Percentiles rank a stretch among this genome's conserved stretches.
These are phyloP conservation scores for Colletotrichum sublineola DNA, from an alignment of 2,329 filamentous ascomycete species.

Conservation along the genomic window DNA sequence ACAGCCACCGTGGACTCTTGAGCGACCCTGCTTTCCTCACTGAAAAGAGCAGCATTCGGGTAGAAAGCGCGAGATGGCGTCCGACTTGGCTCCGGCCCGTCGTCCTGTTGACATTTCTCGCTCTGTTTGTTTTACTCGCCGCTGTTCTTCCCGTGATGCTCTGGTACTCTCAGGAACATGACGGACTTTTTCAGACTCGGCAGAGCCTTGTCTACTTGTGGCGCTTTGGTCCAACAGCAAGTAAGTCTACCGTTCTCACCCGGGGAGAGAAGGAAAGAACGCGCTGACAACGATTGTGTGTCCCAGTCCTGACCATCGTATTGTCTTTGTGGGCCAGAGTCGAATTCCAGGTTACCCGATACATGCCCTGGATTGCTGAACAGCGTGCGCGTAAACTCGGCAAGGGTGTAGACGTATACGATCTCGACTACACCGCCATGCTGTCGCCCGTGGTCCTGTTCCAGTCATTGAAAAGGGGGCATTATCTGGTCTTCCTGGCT, in stretches of 20 bases:
- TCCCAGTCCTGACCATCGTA: constrained; percentile 18
- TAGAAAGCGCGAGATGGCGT: not conserved
- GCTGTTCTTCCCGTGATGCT: constrained; percentile 5
- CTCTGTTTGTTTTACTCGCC: constrained; percentile 9
- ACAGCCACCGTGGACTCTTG: not conserved
- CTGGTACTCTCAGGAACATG: constrained; percentile 12
- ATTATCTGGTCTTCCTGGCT: constrained; percentile 18
- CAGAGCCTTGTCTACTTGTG: constrained; percentile 19
- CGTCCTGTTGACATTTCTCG: not conserved
- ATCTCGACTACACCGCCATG: constrained; percentile 31
- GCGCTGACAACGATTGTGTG: not conserved
- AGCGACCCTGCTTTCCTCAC: not conserved
- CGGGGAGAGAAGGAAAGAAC: not conserved
- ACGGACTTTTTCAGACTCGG: constrained; percentile 1
- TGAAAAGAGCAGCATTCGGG: not conserved
- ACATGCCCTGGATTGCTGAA: constrained; percentile 33
- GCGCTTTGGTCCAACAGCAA: constrained; percentile 29
- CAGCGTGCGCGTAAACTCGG: not conserved
- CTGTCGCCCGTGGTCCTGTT: constrained; percentile 25
- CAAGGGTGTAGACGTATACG: not conserved
- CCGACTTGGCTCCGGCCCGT: constrained; percentile 6
- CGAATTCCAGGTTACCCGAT: constrained; percentile 25
- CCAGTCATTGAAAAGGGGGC: constrained; percentile 13
- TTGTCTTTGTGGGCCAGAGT: constrained; percentile 26
- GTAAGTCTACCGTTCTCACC: not conserved